Conservation (phyloP, 169 alveolate species). For the Prorocentrum cordatum region DNA sequence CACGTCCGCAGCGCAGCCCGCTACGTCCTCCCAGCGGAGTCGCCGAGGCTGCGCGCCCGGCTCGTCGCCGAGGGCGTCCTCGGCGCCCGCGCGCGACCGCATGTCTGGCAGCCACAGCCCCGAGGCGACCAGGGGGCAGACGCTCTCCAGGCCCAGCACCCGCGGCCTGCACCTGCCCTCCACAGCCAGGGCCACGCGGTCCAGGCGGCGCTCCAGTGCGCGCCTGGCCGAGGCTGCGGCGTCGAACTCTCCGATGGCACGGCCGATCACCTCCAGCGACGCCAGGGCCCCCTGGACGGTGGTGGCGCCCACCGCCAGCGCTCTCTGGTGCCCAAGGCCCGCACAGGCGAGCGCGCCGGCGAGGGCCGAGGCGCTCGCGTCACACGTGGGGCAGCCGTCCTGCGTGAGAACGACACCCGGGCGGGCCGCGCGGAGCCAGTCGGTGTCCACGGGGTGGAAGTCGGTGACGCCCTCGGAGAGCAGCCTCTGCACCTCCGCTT, state of each 20-base stretch:
- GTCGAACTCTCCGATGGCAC: not conserved
- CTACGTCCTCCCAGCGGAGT: not conserved
- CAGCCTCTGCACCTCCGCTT: not conserved
- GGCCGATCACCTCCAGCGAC: not conserved
- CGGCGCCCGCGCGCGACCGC: not conserved
- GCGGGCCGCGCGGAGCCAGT: not conserved
- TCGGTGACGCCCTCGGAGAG: not conserved
- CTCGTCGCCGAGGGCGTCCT: not conserved
- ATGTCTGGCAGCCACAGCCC: constrained; percentile 4
- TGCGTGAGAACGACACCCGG: not conserved
- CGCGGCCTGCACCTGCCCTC: not conserved
- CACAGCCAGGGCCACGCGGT: not conserved
- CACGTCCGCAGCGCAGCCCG: not conserved
- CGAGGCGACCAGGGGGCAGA: not conserved
- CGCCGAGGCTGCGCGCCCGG: not conserved
- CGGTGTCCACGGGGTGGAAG: not conserved
- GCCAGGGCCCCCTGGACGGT: not conserved
- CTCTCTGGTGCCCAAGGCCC: not conserved
- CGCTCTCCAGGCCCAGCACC: constrained; percentile 3
- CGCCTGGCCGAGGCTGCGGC: not conserved
- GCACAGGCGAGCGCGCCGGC: not conserved
- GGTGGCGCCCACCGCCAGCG: not conserved
- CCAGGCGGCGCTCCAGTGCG: not conserved
- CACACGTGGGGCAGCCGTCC: not conserved
- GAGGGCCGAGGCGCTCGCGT: not conserved